Percentiles rank a stretch among this genome's conserved stretches.
These are phyloP conservation scores for Leishmania aethiopica DNA, from an alignment of 208 protist species.

Conservation along the genomic window DNA sequence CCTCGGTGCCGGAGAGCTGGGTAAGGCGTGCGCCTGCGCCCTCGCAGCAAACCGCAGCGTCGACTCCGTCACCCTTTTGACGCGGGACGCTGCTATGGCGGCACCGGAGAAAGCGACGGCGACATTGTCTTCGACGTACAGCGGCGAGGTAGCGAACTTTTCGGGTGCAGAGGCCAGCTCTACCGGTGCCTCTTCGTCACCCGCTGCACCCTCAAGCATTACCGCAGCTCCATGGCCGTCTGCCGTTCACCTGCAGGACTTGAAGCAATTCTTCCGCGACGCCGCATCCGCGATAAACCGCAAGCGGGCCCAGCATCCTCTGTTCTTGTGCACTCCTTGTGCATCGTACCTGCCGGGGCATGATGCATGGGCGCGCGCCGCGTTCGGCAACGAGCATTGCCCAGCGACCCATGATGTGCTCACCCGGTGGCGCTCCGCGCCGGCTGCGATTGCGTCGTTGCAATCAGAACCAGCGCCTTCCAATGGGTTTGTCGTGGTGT, in stretches of 20 bases:
- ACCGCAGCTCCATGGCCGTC: slow-evolving; percentile 3
- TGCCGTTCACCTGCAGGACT: neutral
- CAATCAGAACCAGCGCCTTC: too few relatives aligned
- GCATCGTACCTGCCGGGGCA: slow-evolving; percentile 14
- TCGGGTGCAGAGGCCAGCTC: neutral
- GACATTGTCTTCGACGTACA: neutral
- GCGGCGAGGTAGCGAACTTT: neutral
- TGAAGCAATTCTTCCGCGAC: neutral
- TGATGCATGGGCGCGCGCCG: slow-evolving; percentile 22
- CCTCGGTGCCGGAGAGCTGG: slow-evolving; percentile 72
- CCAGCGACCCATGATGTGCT: slow-evolving; percentile 24
- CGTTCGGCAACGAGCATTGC: slow-evolving; percentile 12
- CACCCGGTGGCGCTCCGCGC: slow-evolving; percentile 22
- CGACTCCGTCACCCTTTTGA: slow-evolving; percentile 28
- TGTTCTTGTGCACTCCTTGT: slow-evolving; percentile 37
- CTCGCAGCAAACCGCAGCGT: slow-evolving; percentile 36
- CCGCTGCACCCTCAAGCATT: neutral
- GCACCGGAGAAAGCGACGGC: neutral
- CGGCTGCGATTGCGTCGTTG: neutral
- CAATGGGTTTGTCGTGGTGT: slow-evolving; percentile 30
- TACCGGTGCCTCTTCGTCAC: neutral
- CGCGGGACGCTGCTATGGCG: slow-evolving; percentile 13
- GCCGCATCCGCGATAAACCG: neutral
- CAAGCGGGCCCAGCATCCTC: slow-evolving; percentile 1
- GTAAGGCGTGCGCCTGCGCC: slow-evolving; percentile 66